Percentiles rank a stretch among this genome's conserved stretches.
These are phyloP conservation scores for Lipomyces chichibuensis DNA, from an alignment of 805 yeast species.

Conservation along the genomic window DNA sequence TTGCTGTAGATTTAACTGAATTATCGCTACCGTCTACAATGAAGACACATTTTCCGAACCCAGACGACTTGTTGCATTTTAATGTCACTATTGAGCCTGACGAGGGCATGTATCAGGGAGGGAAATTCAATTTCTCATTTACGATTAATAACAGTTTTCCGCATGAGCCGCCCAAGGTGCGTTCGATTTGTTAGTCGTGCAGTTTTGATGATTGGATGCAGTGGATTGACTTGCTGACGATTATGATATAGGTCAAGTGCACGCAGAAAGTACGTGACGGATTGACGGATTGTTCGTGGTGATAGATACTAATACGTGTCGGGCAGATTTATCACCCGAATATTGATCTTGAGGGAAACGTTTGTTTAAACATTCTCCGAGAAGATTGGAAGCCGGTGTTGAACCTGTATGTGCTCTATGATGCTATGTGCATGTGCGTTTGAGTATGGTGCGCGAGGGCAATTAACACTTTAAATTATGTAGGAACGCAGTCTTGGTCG, in stretches of 20 bases:
- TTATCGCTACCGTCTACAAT: slow-evolving; percentile 64
- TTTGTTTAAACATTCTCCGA: slow-evolving; percentile 85
- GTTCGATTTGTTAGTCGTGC: background rate
- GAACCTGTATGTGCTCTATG: slow-evolving; percentile 50
- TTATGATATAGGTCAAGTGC: slow-evolving; percentile 38
- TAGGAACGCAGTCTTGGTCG: slow-evolving; percentile 73
- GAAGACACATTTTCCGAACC: slow-evolving; percentile 54
- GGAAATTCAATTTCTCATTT: slow-evolving; percentile 70
- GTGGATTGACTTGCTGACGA: background rate
- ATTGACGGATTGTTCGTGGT: background rate
- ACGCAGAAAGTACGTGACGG: slow-evolving; percentile 37
- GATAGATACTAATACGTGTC: background rate
- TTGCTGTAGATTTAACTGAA: slow-evolving; percentile 59
- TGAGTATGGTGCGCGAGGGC: background rate
- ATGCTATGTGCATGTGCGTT: background rate
- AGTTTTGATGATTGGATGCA: background rate
- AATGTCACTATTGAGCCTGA: slow-evolving; percentile 62
- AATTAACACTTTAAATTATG: background rate
- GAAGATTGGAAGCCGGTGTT: slow-evolving; percentile 97
- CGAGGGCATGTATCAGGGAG: slow-evolving; percentile 73
- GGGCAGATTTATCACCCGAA: slow-evolving; percentile 85
- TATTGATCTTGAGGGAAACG: slow-evolving; percentile 86
- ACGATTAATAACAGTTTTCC: slow-evolving; percentile 75
- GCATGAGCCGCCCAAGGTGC: slow-evolving; percentile 87
- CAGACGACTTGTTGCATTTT: slow-evolving; percentile 64